These are phyloP conservation scores for Boletus eberwhitei DNA, from an alignment of 768 basidiomycete species.

Conservation along the genomic window DNA sequence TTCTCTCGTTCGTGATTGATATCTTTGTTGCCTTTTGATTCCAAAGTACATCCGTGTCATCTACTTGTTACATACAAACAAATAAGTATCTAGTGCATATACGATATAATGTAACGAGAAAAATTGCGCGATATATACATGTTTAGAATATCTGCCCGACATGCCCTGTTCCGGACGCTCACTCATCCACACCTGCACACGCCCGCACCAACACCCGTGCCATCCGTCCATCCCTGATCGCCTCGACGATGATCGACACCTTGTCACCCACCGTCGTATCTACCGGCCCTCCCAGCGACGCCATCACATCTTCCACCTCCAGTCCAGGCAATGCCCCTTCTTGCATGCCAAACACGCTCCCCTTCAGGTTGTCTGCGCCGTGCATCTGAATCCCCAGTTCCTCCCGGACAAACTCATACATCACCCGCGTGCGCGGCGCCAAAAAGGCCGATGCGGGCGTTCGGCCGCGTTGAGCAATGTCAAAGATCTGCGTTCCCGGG, in stretches of 20 bases:
- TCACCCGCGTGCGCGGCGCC: slow-evolving; percentile 46
- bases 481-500: slow-evolving; percentile 25
- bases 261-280: slow-evolving; percentile 66
- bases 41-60: too few species aligned
- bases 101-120: background rate
- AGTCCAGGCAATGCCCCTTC: slow-evolving; percentile 34
- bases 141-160: background rate
- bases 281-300: slow-evolving; percentile 14
- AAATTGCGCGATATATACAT: background rate
- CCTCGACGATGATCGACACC: slow-evolving; percentile 75
- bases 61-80: background rate
- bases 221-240: slow-evolving; percentile 70
- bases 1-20: background rate
- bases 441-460: slow-evolving; percentile 69
- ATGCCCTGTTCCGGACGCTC: background rate
- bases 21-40: too few species aligned
- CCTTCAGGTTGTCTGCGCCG: slow-evolving; percentile 66
- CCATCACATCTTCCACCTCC: slow-evolving; percentile 42
- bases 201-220: slow-evolving; percentile 53
- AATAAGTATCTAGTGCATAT: too few species aligned
- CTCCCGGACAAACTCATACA: slow-evolving; percentile 76
- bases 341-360: slow-evolving; percentile 55
- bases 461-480: slow-evolving; percentile 50
- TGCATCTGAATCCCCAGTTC: slow-evolving; percentile 78
- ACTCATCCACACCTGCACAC: slow-evolving; percentile 35